A percentile compares a stretch with the other conserved stretches of the same genome.
Evolutionary conservation across 2,329 filamentous ascomycete genomes (phyloP).

Genomic region (Aspergillus flavus): DNA sequence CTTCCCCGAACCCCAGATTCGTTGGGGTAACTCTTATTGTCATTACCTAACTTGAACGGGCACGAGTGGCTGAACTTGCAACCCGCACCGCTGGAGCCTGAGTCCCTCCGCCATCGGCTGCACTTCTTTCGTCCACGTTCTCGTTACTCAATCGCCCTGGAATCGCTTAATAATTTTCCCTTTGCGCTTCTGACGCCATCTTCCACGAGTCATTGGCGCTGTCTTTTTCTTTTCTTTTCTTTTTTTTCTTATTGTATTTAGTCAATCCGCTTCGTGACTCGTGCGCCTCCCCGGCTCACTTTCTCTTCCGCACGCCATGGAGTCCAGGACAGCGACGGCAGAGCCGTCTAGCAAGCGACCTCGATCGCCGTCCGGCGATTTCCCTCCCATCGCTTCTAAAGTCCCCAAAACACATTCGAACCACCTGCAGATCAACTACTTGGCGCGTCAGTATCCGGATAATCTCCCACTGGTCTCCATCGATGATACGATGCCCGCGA

Average conservation of each 20-base stretch:
- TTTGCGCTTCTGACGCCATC: conserved; percentile 8
- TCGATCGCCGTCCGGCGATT: conserved; percentile 47
- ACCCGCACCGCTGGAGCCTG: conserved; percentile 25
- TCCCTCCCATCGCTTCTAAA: conserved; percentile 49
- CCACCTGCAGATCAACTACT: conserved; percentile 69
- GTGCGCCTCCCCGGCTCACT: not conserved
- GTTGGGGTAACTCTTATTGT: conserved; percentile 5
- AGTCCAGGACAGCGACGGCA: conserved; percentile 36
- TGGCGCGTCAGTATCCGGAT: conserved; percentile 63
- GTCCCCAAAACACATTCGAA: conserved; percentile 57
- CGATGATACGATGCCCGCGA: conserved; percentile 72
- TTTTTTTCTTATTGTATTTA: not conserved
- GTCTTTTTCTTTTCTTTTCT: conserved; percentile 1
- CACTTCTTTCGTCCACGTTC: conserved; percentile 20
- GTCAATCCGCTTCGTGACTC: not conserved
- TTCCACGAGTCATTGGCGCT: not conserved
- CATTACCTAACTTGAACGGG: conserved; percentile 22
- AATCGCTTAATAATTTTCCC: conserved; percentile 15
- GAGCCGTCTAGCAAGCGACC: conserved; percentile 49
- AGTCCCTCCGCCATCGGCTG: conserved; percentile 26
- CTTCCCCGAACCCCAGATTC: not conserved
- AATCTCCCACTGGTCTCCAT: conserved; percentile 64
- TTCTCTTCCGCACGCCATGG: conserved; percentile 29
- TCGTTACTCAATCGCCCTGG: conserved; percentile 25
- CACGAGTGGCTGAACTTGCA: conserved; percentile 21